phyloP scores from a whole-genome alignment of 768 basidiomycete genomes.

The Russula abietina region DNA sequence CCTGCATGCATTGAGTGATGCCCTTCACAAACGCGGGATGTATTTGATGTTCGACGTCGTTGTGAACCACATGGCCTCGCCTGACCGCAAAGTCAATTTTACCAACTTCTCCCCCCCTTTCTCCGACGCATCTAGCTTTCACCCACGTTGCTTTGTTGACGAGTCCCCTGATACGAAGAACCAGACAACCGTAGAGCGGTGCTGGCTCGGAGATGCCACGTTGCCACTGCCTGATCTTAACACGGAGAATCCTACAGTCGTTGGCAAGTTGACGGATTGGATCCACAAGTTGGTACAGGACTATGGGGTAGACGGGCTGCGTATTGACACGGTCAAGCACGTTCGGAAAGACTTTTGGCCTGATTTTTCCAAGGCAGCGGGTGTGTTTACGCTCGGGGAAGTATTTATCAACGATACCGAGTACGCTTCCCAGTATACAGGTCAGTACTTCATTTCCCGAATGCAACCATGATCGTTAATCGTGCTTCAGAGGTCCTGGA shows the following conservation, averaged over 20 bases:
- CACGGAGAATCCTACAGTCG: slow-evolving; percentile 46
- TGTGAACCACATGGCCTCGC: slow-evolving; percentile 53
- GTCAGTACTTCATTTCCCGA: slow-evolving; percentile 28
- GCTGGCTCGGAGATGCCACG: slow-evolving; percentile 52
- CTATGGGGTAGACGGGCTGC: slow-evolving; percentile 49
- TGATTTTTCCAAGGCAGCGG: slow-evolving; percentile 42
- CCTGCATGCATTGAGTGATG: slow-evolving; percentile 42
- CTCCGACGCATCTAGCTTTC: slow-evolving; percentile 35
- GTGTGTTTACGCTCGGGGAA: slow-evolving; percentile 53
- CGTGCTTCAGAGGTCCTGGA: slow-evolving; percentile 35
- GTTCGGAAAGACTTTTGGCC: slow-evolving; percentile 51
- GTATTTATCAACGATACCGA: slow-evolving; percentile 40
- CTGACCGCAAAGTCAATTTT: slow-evolving; percentile 26
- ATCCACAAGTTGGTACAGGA: slow-evolving; percentile 41
- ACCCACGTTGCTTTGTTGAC: slow-evolving; percentile 37
- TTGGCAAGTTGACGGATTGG: slow-evolving; percentile 43
- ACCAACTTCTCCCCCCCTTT: slow-evolving; percentile 32
- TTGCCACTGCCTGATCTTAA: slow-evolving; percentile 54
- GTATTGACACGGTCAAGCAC: slow-evolving; percentile 58
- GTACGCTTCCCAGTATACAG: slow-evolving; percentile 39
- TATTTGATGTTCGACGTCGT: slow-evolving; percentile 59
- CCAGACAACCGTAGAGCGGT: slow-evolving; percentile 47
- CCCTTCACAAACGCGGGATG: slow-evolving; percentile 49
- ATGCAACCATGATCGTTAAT: not conserved
- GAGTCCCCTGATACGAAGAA: slow-evolving; percentile 34